These are phyloP conservation scores for Lactuca sativa DNA, from an alignment of 129 eudicot genomes.

Conservation along the genomic window DNA sequence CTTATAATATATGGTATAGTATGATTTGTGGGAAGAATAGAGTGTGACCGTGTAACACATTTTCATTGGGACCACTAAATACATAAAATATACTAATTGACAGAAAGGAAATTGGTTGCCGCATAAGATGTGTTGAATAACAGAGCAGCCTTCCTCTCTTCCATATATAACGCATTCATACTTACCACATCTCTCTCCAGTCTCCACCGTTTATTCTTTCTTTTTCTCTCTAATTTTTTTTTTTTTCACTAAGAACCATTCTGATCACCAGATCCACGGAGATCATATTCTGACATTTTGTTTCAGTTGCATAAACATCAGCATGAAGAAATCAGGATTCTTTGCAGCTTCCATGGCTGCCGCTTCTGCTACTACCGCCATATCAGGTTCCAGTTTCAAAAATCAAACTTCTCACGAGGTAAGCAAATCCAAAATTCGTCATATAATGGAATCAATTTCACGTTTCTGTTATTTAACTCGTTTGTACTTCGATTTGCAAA, in stretches of 20 bases:
- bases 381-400: slow-evolving; percentile 24
- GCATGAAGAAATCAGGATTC: slow-evolving; percentile 37
- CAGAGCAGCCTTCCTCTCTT: slow-evolving; percentile 8
- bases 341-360: slow-evolving; percentile 38
- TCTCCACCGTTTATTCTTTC: neutral
- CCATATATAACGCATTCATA: slow-evolving; percentile 23
- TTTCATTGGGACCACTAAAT: neutral
- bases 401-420: slow-evolving; percentile 26
- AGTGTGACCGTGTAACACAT: no score
- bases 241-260: neutral
- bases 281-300: neutral
- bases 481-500: neutral
- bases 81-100: neutral
- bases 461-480: neutral
- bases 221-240: neutral
- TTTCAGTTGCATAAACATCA: neutral
- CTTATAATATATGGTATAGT: no score
- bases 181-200: slow-evolving; percentile 13
- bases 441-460: neutral
- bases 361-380: slow-evolving; percentile 26
- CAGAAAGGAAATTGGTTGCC: slow-evolving; percentile 21
- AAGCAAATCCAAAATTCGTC: neutral
- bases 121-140: slow-evolving; percentile 23
- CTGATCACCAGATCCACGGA: neutral
- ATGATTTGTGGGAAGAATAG: no score